Evolutionary conservation across 2,329 filamentous ascomycete species (phyloP), one percentile per base, ranked within the genome.

Genomic region (Hypoxylon sp.): DNA sequence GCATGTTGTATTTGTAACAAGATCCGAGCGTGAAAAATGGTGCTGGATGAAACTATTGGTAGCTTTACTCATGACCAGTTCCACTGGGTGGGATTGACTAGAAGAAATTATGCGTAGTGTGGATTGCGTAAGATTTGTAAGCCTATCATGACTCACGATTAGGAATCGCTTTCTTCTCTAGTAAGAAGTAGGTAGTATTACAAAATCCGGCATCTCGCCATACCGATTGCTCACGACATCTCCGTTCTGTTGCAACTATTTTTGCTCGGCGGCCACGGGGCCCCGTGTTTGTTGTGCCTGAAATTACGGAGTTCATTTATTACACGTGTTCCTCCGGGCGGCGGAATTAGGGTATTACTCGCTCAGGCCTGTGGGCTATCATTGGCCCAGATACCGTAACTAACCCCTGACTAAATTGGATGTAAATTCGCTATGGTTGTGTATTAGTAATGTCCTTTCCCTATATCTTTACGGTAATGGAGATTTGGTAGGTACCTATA

Each of bases 111-210:
- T 43, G 21, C 34, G 21, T 53, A 41, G 34, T 17, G 21, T 41
- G 57, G 32, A 53, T 41, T 41, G 49, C 43, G 45, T 7, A n/a
- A 19, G 48, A 64, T 64, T 64, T 53, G 49, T 64, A 64, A 64
- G 55, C 49, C 32, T 21, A 10, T 13, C 36, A 14, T 46, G 21
- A 36, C 45, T 45, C 53, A 45, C n/a, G 41, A 46, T 43, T 43
- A 43, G 38, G 38, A 43, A 43, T 43, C 38, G 38, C 38, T 17
- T 43, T 43, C 21, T 43, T 7, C 38, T 43, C 5, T 43, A 19
- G 38, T 21, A 43, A 21, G 7, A 19, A 7, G 17, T 19, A 19
- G 17, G 38, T 43, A 21, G 38, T 43, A 43, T 43, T 43, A 11
- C 38, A 19, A 17, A 9, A 43, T 13, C 7, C 17, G 38, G 10